Evolutionary conservation across 495 filamentous ascomycete genomes (phyloP), one percentile per base, ranked within the genome.

Genomic region (Penicillium robsamsonii): DNA sequence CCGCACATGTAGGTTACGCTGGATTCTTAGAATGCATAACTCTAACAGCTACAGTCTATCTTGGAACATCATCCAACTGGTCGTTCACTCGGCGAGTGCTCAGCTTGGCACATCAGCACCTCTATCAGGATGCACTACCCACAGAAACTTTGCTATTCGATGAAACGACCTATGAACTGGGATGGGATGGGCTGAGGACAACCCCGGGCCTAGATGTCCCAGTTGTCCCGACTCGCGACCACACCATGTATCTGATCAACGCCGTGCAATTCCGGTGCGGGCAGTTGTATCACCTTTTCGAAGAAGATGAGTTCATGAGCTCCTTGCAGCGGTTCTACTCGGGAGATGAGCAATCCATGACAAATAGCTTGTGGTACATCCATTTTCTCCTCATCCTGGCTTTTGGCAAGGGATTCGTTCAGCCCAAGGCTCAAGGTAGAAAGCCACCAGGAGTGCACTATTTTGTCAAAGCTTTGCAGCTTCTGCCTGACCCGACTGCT

Each of bases 41-140:
- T 27, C 52, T 68, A 30, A 66, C 46, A 25, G 1, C 2, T 43
- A 0, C 40, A 76, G 74, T 72, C 50, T 78, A 76, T 47, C 54
- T 78, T 45, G 75, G 74, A 53, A 73, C 74, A 18, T 77, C 75
- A 5, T 78, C 75, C 1, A 77, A 76, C 52, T 78, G 75, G 75
- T 71, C 73, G n/a, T 77, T 78, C 55, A 70, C 70, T 22, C 67
- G 74, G 24, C 67, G 71, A 35, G 65, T 75, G 12, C 57, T 78
- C 22, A 72, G 71, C 42, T 58, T 73, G 50, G 73, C 66, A 13
- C 73, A 78, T 37, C 70, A 72, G 27, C 63, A 70, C 38, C 53
- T 76, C 1, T 71, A 72, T 38, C 62, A 70, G 6, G 56, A 68
- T 27, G 61, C 70, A 1, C 59, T 76, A 2, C 69, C 70, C 13